phyloP scores from a whole-genome alignment of 2,329 filamentous ascomycete species.

The Fusarium nelsonii region DNA sequence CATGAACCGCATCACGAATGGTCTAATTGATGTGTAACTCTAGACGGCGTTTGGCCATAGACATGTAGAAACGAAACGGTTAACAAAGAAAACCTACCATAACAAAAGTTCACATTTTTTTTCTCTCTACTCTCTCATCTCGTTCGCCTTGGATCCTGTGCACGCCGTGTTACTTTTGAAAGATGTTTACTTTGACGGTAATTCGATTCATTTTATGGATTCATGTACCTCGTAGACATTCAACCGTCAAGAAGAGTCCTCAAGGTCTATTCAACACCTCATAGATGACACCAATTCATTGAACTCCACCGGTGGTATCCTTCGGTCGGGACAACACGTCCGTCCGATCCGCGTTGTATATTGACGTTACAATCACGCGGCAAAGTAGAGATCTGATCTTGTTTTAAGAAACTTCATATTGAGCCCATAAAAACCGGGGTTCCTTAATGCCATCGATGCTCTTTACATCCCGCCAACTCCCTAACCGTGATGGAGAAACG shows the following conservation, averaged over 20 bases:
- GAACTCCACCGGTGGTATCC: constrained; percentile 44
- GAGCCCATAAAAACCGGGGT: constrained; percentile 58
- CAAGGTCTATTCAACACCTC: constrained; percentile 36
- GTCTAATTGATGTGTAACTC: constrained; percentile 58
- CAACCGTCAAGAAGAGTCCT: constrained; percentile 42
- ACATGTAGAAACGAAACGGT: constrained; percentile 57
- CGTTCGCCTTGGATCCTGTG: background rate
- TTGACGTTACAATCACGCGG: constrained; percentile 49
- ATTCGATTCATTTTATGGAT: constrained; percentile 35
- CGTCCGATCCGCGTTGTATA: constrained; percentile 45
- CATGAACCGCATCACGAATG: constrained; percentile 53
- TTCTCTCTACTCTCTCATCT: background rate
- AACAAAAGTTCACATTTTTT: constrained; percentile 31
- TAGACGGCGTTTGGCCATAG: constrained; percentile 58
- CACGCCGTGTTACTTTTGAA: constrained; percentile 1
- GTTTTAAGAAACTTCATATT: constrained; percentile 57
- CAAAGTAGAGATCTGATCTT: constrained; percentile 47
- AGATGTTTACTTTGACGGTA: constrained; percentile 22
- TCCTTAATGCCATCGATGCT: constrained; percentile 61
- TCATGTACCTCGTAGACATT: constrained; percentile 38
- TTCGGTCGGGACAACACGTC: constrained; percentile 43
- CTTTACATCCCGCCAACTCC: constrained; percentile 64
- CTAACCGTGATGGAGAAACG: constrained; percentile 61
- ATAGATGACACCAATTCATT: constrained; percentile 39
- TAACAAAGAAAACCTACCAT: constrained; percentile 36